phyloP scores from a whole-genome alignment of 805 yeast genomes.

The Candida glaebosa region DNA sequence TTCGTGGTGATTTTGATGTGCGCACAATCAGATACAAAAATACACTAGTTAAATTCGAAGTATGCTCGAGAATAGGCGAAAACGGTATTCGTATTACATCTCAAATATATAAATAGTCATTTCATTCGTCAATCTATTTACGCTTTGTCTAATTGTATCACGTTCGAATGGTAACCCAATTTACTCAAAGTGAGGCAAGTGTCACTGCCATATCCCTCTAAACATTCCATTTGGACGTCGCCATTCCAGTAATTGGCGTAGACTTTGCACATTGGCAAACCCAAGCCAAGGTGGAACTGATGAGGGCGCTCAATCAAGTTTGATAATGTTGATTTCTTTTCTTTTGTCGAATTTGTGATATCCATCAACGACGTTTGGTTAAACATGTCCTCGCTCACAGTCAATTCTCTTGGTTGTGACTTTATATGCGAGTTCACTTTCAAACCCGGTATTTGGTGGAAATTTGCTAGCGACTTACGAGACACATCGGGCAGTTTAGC shows the following conservation, averaged over 20 bases:
- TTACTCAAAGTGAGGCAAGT: constrained; percentile 76
- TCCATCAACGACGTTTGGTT: constrained; percentile 38
- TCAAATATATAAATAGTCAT: neutral
- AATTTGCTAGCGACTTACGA: constrained; percentile 53
- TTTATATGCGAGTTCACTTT: constrained; percentile 36
- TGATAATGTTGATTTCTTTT: constrained; percentile 53
- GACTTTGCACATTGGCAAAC: constrained; percentile 87
- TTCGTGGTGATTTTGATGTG: neutral
- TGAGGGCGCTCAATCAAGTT: constrained; percentile 70
- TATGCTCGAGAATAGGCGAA: too few species aligned
- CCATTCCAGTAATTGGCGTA: constrained; percentile 98
- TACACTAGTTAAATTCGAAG: neutral
- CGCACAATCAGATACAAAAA: neutral
- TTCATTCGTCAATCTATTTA: constrained; percentile 15
- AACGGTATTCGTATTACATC: too few species aligned
- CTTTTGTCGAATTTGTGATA: constrained; percentile 20
- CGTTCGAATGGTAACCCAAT: constrained; percentile 64
- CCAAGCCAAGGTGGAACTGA: constrained; percentile 75
- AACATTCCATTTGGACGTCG: constrained; percentile 70
- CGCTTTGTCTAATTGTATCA: constrained; percentile 70
- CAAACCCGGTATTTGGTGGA: constrained; percentile 68
- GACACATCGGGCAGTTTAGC: constrained; percentile 67
- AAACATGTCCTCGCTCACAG: constrained; percentile 17
- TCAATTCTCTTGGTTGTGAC: constrained; percentile 1
- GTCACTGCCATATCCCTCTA: constrained; percentile 92